These are phyloP conservation scores for Leccinum fuscescens DNA, from an alignment of 1,284 basidiomycete genomes.

Conservation along the genomic window DNA sequence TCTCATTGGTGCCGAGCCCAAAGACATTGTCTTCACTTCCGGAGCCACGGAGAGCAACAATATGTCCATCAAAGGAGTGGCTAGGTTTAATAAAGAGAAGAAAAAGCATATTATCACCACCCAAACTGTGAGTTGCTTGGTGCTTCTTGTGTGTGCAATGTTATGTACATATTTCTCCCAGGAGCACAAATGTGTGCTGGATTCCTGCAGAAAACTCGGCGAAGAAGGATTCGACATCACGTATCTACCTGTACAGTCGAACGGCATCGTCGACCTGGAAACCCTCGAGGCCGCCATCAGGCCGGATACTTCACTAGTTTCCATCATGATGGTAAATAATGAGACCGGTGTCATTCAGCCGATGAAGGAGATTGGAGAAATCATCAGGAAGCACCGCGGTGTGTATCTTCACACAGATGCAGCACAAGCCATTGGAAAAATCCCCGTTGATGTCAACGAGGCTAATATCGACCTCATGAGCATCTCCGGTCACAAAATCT, in stretches of 20 bases:
- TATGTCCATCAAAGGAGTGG: conserved; percentile 97
- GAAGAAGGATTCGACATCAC: conserved; percentile 99
- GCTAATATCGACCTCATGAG: conserved; percentile 96
- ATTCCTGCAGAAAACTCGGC: conserved; percentile 93
- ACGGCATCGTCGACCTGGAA: conserved; percentile 80
- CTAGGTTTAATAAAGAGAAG: conserved; percentile 89
- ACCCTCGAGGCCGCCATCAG: conserved; percentile 81
- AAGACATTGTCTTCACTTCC: conserved; percentile 97
- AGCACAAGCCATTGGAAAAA: conserved; percentile 93
- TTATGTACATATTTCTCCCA: conserved; percentile 35
- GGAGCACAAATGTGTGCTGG: conserved; percentile 99
- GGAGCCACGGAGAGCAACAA: conserved; percentile 99
- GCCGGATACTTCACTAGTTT: conserved; percentile 85
- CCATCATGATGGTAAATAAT: conserved; percentile 99
- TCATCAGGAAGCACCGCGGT: conserved; percentile 81
- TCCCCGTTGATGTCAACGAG: conserved; percentile 90
- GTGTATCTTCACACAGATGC: conserved; percentile 98
- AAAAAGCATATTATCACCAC: conserved; percentile 90
- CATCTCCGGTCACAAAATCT: conserved; percentile 97
- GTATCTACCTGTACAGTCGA: conserved; percentile 89
- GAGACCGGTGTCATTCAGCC: conserved; percentile 99
- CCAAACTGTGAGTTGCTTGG: conserved; percentile 66
- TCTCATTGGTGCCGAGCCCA: conserved; percentile 90
- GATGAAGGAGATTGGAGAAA: conserved; percentile 89
- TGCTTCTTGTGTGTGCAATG: neutral